These are phyloP conservation scores for Ilyonectria robusta DNA, from an alignment of 2,329 filamentous ascomycete genomes.

Conservation along the genomic window DNA sequence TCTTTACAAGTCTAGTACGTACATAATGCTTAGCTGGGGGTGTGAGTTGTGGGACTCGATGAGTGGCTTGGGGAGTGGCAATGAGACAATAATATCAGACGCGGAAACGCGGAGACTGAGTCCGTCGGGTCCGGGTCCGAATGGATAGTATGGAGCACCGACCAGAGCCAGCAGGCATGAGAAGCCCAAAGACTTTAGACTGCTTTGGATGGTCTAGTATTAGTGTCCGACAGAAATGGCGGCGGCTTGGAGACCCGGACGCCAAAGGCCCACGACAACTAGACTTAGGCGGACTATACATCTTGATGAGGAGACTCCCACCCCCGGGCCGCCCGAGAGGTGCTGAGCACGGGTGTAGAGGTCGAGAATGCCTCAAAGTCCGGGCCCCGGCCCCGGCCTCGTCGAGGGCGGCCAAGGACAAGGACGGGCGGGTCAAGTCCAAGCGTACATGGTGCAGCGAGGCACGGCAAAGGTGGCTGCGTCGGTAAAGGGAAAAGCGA, in stretches of 20 bases:
- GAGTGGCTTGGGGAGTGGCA: neutral
- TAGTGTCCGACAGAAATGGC: neutral
- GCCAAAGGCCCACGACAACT: neutral
- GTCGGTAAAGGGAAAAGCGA: conserved; percentile 9
- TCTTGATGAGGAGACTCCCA: neutral
- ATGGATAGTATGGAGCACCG: neutral
- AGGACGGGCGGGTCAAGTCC: conserved; percentile 16
- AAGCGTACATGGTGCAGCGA: conserved; percentile 18
- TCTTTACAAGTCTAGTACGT: neutral
- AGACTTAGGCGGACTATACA: neutral
- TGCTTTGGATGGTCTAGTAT: neutral
- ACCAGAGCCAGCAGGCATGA: neutral
- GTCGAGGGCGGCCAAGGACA: conserved; percentile 10
- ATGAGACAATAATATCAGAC: neutral
- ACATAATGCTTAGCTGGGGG: neutral
- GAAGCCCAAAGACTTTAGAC: neutral
- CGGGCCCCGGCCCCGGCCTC: conserved; percentile 10
- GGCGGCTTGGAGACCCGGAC: neutral
- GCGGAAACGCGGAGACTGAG: neutral
- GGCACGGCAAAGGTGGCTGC: neutral
- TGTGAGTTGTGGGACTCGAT: conserved; percentile 2
- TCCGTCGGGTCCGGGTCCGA: neutral
- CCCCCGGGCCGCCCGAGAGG: neutral
- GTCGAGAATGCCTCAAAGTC: neutral
- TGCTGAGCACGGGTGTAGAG: neutral